These are phyloP conservation scores for Penicillium sp. DNA, from an alignment of 2,329 filamentous ascomycete species.

Conservation along the genomic window DNA sequence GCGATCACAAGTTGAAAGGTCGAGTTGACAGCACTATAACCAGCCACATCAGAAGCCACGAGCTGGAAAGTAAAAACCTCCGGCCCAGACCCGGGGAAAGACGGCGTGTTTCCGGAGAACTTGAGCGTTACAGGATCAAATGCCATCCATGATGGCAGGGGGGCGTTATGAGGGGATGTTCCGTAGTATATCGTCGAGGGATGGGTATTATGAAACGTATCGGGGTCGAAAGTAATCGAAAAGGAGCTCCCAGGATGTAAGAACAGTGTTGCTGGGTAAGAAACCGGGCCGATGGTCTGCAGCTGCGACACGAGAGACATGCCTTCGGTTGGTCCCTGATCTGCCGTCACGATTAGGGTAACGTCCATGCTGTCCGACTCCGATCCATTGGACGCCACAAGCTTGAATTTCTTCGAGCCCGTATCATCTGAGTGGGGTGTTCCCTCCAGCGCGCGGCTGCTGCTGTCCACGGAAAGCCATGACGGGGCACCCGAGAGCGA, in stretches of 20 bases:
- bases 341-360: constrained; percentile 70
- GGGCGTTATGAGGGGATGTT: constrained; percentile 75
- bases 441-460: constrained; percentile 69
- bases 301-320: constrained; percentile 43
- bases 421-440: constrained; percentile 64
- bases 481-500: constrained; percentile 66
- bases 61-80: constrained; percentile 74
- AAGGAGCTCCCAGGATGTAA: constrained; percentile 55
- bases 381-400: constrained; percentile 70
- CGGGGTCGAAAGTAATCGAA: constrained; percentile 69
- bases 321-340: constrained; percentile 41
- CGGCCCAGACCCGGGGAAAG: constrained; percentile 67
- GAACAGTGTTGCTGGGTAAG: constrained; percentile 44
- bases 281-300: constrained; percentile 39
- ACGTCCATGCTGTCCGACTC: constrained; percentile 68
- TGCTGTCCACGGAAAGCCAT: constrained; percentile 75
- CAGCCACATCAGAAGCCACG: constrained; percentile 78
- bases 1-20: constrained; percentile 74
- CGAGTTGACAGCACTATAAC: constrained; percentile 70
- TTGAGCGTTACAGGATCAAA: constrained; percentile 68
- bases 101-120: constrained; percentile 74
- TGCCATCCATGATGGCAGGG: constrained; percentile 81
- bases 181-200: constrained; percentile 73
- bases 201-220: constrained; percentile 66
- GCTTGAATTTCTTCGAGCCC: constrained; percentile 64